Conservation (phyloP, 441 rosid genomes). For the Adansonia grandidieri region DNA sequence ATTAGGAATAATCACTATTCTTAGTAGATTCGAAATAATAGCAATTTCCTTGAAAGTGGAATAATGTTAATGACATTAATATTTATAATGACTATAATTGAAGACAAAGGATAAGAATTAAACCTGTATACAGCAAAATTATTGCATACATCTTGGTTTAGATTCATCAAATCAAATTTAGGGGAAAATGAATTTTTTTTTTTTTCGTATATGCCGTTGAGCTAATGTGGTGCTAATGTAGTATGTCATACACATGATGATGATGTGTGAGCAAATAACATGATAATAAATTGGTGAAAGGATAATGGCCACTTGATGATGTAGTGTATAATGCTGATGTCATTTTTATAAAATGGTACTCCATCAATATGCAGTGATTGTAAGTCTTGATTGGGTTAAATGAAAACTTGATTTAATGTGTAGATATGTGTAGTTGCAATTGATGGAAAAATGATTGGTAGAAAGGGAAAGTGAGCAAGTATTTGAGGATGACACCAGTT, state of each 20-base stretch:
- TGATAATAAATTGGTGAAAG: not conserved
- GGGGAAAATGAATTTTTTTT: not conserved
- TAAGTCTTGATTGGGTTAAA: not conserved
- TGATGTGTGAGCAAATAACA: not conserved
- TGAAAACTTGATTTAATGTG: not conserved
- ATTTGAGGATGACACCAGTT: not conserved
- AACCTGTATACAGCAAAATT: not conserved
- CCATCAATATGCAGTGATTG: not conserved
- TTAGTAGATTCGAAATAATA: not conserved
- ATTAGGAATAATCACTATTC: not conserved
- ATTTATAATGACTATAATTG: not conserved
- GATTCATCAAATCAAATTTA: not conserved
- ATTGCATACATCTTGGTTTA: not conserved
- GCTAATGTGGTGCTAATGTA: not conserved
- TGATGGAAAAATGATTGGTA: not conserved
- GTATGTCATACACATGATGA: not conserved
- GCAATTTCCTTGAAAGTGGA: not conserved
- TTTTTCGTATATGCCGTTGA: not conserved
- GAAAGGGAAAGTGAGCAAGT: constrained; percentile 4
- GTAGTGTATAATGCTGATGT: not conserved
- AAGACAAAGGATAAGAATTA: not conserved
- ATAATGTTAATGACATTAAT: not conserved
- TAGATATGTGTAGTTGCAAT: not conserved
- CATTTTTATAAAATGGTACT: not conserved
- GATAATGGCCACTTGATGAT: not conserved